Evolutionary conservation across 352 stramenopile genomes (phyloP), one percentile per base, ranked within the genome.

Genomic region (Globisporangium camurandrum): DNA sequence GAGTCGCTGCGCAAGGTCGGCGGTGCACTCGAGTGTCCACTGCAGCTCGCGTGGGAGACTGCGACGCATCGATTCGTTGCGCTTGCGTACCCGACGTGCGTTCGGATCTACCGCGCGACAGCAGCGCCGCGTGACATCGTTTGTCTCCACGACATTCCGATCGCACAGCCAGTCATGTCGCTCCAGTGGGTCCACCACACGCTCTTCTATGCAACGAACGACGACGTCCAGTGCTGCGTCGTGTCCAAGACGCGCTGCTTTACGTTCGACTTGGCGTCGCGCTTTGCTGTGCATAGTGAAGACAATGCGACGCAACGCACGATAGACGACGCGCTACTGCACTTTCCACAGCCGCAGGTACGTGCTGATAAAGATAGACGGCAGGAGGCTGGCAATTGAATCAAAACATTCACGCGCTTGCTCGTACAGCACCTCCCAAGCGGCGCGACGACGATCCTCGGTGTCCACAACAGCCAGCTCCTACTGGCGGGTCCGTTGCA

Each of bases 151-250:
- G 67, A 84, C 19, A 86, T 91, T 24, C 51, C 71, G 3, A 84
- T 64, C 22, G 37, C 53, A 17, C 59, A 64, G 14, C 55, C 63
- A 4, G 62, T 62, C 2, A 16, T 62, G 36, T 86, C 75, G 4
- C 54, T 88, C 26, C 51, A 72, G 20, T 91, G 79, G 75, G 64
- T 83, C 36, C 66, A 86, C 36, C 75, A 87, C 37, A 84, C 77
- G 42, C 66, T 91, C 7, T 87, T 91, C 54, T 73, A 77, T 42
- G 56, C 64, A 1, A 78, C 69, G 2, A 62, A 78, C 14, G 66
- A 82, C 12, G 66, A 78, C 27, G 54, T 91, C n/a, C 80, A 71
- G 42, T 86, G 75, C 51, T 87, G 64, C 30, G 47, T 91, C 2
- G 56, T 90, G 23, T 87, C 69, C 24, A 75, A 63, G 49, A 67